Conservation (phyloP, 2,329 filamentous ascomycete genomes). For the Diaporthe humulicola region DNA sequence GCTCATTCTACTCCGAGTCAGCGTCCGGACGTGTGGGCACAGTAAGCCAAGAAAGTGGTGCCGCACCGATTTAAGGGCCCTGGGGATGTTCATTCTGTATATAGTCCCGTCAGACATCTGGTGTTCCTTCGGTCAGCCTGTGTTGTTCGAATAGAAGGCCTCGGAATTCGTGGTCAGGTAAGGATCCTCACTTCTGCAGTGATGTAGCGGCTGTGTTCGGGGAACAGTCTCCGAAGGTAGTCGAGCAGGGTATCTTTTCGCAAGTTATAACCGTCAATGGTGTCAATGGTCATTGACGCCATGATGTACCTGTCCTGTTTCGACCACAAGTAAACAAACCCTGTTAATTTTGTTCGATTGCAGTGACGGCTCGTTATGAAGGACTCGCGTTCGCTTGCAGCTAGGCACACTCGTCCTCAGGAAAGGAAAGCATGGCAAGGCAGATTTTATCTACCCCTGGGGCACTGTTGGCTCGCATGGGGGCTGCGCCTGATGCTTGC, state of each 20-base stretch:
- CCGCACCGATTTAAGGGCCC: background rate
- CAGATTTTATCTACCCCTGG: background rate
- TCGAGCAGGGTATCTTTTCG: slow-evolving; percentile 2
- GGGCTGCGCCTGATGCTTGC: background rate
- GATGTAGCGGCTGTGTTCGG: background rate
- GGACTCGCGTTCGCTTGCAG: background rate
- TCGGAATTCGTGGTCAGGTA: too few relatives aligned
- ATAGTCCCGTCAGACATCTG: background rate
- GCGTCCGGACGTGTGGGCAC: background rate
- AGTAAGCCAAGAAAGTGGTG: background rate
- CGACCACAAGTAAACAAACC: background rate
- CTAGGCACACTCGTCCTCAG: background rate
- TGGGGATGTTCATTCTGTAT: background rate
- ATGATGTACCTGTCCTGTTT: background rate
- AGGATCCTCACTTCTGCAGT: background rate
- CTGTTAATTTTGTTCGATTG: background rate
- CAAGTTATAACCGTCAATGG: background rate
- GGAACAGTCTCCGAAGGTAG: slow-evolving; percentile 1
- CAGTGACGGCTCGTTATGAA: background rate
- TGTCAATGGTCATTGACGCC: background rate
- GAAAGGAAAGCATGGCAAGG: background rate
- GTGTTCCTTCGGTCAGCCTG: background rate
- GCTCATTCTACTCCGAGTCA: background rate
- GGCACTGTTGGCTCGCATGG: background rate
- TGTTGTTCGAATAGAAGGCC: too few relatives aligned